Percentiles rank a stretch among this genome's conserved stretches.
phyloP scores from a whole-genome alignment of 148 eudicot genomes.

The Fagopyrum esculentum region DNA sequence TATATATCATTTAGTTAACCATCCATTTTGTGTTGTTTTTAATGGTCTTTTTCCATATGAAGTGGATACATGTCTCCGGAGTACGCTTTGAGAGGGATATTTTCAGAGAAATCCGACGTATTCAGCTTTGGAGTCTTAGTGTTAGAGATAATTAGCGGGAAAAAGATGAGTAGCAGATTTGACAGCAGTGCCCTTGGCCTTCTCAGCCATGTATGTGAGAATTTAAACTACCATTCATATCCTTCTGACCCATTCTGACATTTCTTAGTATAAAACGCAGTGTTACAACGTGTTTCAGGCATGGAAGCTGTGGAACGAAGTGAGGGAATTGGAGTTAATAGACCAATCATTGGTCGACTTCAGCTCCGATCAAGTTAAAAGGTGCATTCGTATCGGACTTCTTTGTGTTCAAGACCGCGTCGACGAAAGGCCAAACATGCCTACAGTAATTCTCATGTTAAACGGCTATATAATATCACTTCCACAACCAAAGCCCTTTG shows the following conservation, averaged over 20 bases:
- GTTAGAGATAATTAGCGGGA: conserved; percentile 4
- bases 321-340: conserved; percentile 15
- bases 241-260: too few relatives aligned
- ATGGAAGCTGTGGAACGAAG: too few relatives aligned
- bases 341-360: conserved; percentile 23
- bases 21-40: too few relatives aligned
- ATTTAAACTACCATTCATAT: too few relatives aligned
- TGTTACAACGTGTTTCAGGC: background rate
- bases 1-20: too few relatives aligned
- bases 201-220: background rate
- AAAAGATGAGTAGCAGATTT: background rate
- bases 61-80: too few relatives aligned
- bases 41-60: too few relatives aligned
- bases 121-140: conserved; percentile 14
- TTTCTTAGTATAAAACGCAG: too few relatives aligned
- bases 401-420: conserved; percentile 53
- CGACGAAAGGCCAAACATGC: conserved; percentile 36
- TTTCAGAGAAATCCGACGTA: conserved; percentile 14
- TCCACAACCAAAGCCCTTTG: conserved; percentile 30
- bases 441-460: conserved; percentile 34
- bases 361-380: conserved; percentile 20
- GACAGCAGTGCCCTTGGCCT: conserved; percentile 3
- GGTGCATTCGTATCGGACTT: conserved; percentile 39
- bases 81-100: conserved; percentile 8
- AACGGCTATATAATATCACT: conserved; percentile 19